Percentiles rank a stretch among this genome's conserved stretches.
Conservation (phyloP, 2,329 filamentous ascomycete genomes). For the Beauveria varroae region DNA sequence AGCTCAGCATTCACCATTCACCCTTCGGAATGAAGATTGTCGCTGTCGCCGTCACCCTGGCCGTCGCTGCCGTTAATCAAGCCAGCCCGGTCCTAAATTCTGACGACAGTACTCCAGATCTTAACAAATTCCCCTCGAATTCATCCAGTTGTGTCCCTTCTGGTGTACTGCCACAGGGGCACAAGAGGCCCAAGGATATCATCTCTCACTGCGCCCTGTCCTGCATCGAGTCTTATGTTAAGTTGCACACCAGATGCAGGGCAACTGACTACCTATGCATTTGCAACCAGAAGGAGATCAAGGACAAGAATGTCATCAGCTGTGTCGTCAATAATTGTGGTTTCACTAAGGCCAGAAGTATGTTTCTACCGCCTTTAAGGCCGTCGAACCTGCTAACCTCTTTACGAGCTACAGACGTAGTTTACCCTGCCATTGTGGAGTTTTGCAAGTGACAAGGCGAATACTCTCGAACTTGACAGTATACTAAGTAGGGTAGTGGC, state of each 20-base stretch:
- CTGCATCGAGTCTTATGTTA: constrained; percentile 20
- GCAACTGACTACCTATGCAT: constrained; percentile 27
- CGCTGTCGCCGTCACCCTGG: neutral
- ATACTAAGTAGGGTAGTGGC: too few relatives aligned
- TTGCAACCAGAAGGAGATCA: constrained; percentile 25
- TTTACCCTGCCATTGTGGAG: neutral
- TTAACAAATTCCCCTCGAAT: neutral
- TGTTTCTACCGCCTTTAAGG: neutral
- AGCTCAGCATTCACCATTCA: neutral
- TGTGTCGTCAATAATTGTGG: constrained; percentile 31
- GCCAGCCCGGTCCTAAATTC: neutral
- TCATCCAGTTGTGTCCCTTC: too few relatives aligned
- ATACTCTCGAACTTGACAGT: too few relatives aligned
- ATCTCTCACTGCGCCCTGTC: constrained; percentile 33
- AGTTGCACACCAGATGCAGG: constrained; percentile 22
- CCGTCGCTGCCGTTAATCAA: neutral
- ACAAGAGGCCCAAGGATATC: constrained; percentile 19
- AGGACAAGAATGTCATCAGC: constrained; percentile 25
- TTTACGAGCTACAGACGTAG: neutral
- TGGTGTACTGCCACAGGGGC: neutral
- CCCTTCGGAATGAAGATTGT: neutral
- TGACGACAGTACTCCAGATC: too few relatives aligned
- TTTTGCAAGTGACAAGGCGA: neutral
- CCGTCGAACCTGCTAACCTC: neutral
- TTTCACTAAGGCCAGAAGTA: constrained; percentile 29